Conservation (phyloP, 2,329 filamentous ascomycete genomes). For the Massarina eburnea region DNA sequence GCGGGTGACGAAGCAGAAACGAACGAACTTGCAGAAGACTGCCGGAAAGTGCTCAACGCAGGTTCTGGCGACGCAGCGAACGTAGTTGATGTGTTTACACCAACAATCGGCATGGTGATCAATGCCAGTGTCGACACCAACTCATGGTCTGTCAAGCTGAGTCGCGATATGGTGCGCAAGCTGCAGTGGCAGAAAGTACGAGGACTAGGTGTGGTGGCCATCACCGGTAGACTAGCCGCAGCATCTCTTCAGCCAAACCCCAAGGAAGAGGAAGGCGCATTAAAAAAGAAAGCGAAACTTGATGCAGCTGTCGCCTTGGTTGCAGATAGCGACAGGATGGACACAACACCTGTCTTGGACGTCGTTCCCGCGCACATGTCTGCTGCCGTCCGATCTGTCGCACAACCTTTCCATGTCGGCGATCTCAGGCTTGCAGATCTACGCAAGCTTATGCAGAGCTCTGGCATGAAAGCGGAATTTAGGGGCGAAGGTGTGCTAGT, state of each 20-base stretch:
- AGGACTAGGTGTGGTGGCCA: constrained; percentile 86
- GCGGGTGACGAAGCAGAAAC: constrained; percentile 77
- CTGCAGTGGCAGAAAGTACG: constrained; percentile 94
- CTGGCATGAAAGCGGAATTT: constrained; percentile 88
- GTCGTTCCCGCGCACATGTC: constrained; percentile 63
- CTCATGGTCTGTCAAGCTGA: constrained; percentile 92
- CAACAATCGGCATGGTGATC: constrained; percentile 69
- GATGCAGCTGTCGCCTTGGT: constrained; percentile 46
- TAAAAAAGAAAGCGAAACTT: constrained; percentile 56
- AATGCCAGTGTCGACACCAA: constrained; percentile 97
- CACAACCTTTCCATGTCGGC: constrained; percentile 90
- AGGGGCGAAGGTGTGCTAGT: constrained; percentile 88
- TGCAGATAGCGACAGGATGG: constrained; percentile 50
- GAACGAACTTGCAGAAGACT: constrained; percentile 73
- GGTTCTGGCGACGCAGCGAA: constrained; percentile 48
- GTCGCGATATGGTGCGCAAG: constrained; percentile 78
- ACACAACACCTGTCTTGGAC: constrained; percentile 59
- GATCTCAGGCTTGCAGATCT: constrained; percentile 88
- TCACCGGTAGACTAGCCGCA: constrained; percentile 72
- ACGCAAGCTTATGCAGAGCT: constrained; percentile 76
- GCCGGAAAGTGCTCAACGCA: constrained; percentile 64
- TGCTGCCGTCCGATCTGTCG: constrained; percentile 72
- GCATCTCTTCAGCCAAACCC: constrained; percentile 43
- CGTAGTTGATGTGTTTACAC: constrained; percentile 74
- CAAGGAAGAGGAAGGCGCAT: constrained; percentile 42